These are phyloP conservation scores for Nothopassalora personata DNA, from an alignment of 2,329 filamentous ascomycete species.

Conservation along the genomic window DNA sequence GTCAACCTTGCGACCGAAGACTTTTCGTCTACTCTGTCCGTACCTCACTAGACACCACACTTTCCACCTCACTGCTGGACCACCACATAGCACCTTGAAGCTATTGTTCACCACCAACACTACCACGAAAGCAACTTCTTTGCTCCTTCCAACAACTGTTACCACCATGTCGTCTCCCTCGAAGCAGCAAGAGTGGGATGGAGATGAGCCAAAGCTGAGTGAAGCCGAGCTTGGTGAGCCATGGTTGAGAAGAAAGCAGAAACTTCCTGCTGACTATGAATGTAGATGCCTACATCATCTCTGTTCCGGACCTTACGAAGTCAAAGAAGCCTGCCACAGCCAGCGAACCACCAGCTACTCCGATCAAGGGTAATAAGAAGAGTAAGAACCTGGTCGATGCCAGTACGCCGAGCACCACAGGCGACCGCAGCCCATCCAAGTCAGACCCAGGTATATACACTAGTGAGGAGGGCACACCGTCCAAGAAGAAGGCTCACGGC, in stretches of 20 bases:
- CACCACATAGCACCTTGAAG: background rate
- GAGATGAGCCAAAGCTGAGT: conserved; percentile 1
- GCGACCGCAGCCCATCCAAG: background rate
- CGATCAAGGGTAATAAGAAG: background rate
- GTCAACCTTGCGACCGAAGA: background rate
- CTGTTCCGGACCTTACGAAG: background rate
- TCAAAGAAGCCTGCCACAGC: background rate
- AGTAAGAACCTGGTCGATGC: background rate
- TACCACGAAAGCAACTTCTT: background rate
- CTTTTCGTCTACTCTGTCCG: background rate
- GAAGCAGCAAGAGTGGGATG: background rate
- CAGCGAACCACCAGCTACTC: background rate
- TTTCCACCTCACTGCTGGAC: background rate
- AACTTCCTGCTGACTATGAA: background rate
- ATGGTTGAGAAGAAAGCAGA: too few relatives aligned
- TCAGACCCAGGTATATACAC: background rate
- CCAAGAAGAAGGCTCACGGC: background rate
- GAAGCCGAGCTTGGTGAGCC: conserved; percentile 1
- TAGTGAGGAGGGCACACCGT: background rate
- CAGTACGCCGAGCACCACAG: background rate
- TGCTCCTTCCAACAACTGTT: background rate
- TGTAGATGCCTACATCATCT: conserved; percentile 5
- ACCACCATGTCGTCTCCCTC: background rate
- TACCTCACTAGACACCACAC: background rate
- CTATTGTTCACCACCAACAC: background rate